Conservation (phyloP, 2,329 filamentous ascomycete genomes). For the Macroventuria anomochaeta region DNA sequence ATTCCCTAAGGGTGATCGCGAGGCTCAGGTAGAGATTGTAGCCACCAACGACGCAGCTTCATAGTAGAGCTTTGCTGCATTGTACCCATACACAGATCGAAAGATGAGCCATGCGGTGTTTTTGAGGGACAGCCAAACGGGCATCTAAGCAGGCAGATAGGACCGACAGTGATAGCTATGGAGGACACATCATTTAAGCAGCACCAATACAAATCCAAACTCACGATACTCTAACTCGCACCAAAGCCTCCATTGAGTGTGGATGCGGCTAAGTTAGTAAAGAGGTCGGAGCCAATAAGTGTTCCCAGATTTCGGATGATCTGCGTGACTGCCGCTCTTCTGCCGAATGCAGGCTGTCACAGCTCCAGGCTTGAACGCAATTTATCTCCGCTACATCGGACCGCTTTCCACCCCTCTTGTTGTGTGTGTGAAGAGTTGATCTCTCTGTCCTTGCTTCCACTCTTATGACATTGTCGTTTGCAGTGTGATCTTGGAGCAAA, state of each 20-base stretch:
- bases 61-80: slow-evolving; percentile 8
- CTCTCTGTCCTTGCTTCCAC: background rate
- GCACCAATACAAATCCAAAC: background rate
- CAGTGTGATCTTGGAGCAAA: too few relatives aligned
- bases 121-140: background rate
- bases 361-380: slow-evolving; percentile 14
- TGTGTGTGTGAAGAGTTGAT: slow-evolving; percentile 9
- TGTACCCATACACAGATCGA: background rate
- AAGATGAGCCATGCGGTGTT: background rate
- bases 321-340: slow-evolving; percentile 14
- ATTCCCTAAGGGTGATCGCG: slow-evolving; percentile 61
- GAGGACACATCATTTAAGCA: too few relatives aligned
- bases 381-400: slow-evolving; percentile 22
- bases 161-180: too few relatives aligned
- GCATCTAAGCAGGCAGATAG: background rate
- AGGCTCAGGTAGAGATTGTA: slow-evolving; percentile 33
- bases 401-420: slow-evolving; percentile 10
- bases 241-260: slow-evolving; percentile 10
- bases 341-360: slow-evolving; percentile 12
- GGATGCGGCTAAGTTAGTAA: slow-evolving; percentile 8
- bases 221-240: background rate
- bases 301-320: slow-evolving; percentile 7
- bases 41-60: slow-evolving; percentile 24
- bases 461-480: background rate
- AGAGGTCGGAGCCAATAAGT: slow-evolving; percentile 2